phyloP scores from a whole-genome alignment of 169 alveolate species.

The Miamiensis avidus region DNA sequence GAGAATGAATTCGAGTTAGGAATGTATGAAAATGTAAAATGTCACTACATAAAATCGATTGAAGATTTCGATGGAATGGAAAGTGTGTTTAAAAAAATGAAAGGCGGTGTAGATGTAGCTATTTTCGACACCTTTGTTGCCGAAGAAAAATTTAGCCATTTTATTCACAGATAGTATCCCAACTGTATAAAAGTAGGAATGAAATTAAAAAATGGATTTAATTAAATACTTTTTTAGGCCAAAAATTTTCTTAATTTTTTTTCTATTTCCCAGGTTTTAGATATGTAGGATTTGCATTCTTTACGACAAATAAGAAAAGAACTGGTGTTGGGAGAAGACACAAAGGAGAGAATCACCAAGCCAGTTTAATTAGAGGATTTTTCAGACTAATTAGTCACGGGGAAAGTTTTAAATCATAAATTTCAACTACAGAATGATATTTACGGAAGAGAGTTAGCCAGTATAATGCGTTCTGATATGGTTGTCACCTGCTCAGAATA shows the following conservation, averaged over 20 bases:
- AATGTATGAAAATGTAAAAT: slow-evolving; percentile 4
- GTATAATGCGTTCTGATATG: slow-evolving; percentile 23
- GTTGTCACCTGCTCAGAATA: slow-evolving; percentile 25
- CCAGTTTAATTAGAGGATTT: not conserved
- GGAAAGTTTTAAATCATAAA: not conserved
- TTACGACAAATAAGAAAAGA: slow-evolving; percentile 1
- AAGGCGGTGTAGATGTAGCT: slow-evolving; percentile 5
- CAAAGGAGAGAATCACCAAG: not conserved
- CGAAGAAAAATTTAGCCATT: slow-evolving; percentile 18
- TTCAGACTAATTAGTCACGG: not conserved
- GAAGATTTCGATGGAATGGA: not conserved
- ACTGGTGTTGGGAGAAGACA: not conserved
- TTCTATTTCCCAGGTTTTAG: not conserved
- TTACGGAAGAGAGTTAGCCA: slow-evolving; percentile 19
- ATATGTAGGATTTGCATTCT: slow-evolving; percentile 19
- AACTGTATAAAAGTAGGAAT: slow-evolving; percentile 1
- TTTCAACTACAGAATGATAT: not conserved
- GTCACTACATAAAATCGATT: slow-evolving; percentile 1
- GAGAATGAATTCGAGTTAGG: not conserved
- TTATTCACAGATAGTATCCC: slow-evolving; percentile 6
- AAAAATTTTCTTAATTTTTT: too few species aligned
- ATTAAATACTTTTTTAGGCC: too few species aligned
- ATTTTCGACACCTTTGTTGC: slow-evolving; percentile 20
- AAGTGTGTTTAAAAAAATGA: not conserved
- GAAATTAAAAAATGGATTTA: too few species aligned